phyloP scores from a whole-genome alignment of 176 grass and related monocot genomes.

The Dendrocalamus sinicus region DNA sequence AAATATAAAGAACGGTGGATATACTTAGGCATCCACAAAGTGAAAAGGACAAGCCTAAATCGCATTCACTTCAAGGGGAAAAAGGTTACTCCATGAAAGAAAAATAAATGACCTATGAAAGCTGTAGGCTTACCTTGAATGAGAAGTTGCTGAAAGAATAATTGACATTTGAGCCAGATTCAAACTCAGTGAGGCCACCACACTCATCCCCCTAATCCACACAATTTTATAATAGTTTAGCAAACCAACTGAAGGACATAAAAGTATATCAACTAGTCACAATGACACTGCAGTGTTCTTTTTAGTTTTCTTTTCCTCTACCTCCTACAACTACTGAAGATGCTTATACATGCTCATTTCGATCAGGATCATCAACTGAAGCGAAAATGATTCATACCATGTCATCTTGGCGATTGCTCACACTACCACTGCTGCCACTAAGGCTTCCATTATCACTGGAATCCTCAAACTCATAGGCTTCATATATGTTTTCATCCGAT shows the following conservation, averaged over 20 bases:
- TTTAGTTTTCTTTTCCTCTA: slow-evolving; percentile 7
- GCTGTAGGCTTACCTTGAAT: slow-evolving; percentile 80
- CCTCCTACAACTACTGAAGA: slow-evolving; percentile 21
- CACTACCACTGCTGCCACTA: slow-evolving; percentile 91
- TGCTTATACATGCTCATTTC: slow-evolving; percentile 2
- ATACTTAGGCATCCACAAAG: background rate
- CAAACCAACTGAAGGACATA: slow-evolving; percentile 20
- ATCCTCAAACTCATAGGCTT: slow-evolving; percentile 88
- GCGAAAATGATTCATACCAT: slow-evolving; percentile 55
- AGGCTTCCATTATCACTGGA: slow-evolving; percentile 95
- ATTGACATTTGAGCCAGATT: slow-evolving; percentile 76
- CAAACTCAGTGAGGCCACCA: slow-evolving; percentile 81
- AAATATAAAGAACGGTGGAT: background rate
- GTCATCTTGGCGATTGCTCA: slow-evolving; percentile 97
- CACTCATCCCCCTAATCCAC: slow-evolving; percentile 73
- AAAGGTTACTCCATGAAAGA: slow-evolving; percentile 5
- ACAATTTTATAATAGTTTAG: slow-evolving; percentile 40
- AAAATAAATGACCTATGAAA: slow-evolving; percentile 12
- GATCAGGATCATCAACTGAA: slow-evolving; percentile 6
- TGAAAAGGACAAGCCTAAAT: background rate
- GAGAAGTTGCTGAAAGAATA: slow-evolving; percentile 99
- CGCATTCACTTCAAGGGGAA: background rate
- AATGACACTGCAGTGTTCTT: background rate
- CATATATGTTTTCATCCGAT: slow-evolving; percentile 87
- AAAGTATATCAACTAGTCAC: slow-evolving; percentile 9